phyloP scores from a whole-genome alignment of 2,329 filamentous ascomycete genomes.

The Myriangium duriaei region DNA sequence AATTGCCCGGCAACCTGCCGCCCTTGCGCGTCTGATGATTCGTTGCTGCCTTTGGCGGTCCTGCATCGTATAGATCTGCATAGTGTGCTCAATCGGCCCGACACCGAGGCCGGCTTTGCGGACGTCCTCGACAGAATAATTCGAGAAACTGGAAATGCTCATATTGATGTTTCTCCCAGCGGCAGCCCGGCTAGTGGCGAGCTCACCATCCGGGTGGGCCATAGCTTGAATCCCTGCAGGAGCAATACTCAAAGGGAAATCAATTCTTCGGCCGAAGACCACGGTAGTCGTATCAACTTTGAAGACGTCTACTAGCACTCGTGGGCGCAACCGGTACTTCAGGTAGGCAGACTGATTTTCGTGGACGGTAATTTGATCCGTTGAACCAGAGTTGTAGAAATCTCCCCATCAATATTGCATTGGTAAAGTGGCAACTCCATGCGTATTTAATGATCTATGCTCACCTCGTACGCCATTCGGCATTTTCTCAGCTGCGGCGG shows the following conservation, averaged over 20 bases:
- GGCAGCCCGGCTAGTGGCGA: conserved; percentile 36
- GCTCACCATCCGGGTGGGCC: conserved; percentile 39
- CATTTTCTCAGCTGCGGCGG: conserved; percentile 1
- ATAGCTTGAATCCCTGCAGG: conserved; percentile 40
- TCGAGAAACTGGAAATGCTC: conserved; percentile 38
- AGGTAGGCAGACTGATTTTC: conserved; percentile 3
- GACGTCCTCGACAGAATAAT: conserved; percentile 35
- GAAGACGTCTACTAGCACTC: conserved; percentile 27
- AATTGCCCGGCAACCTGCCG: conserved; percentile 39
- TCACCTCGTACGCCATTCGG: conserved; percentile 4
- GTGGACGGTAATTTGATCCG: conserved; percentile 3
- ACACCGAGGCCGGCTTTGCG: conserved; percentile 23
- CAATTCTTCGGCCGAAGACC: conserved; percentile 30
- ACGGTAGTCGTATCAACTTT: conserved; percentile 28
- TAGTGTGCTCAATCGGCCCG: conserved; percentile 31
- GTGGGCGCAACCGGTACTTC: conserved; percentile 15
- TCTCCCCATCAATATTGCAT: too few species aligned
- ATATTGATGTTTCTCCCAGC: conserved; percentile 32
- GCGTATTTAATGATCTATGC: too few species aligned
- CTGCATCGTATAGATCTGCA: conserved; percentile 43
- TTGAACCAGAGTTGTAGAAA: conserved; percentile 7
- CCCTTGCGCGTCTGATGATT: conserved; percentile 20
- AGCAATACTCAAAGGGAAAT: conserved; percentile 40
- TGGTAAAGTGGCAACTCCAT: too few species aligned
- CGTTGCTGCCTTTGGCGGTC: conserved; percentile 37